phyloP scores from a whole-genome alignment of 2,329 filamentous ascomycete species.

The Alternaria tenuissima region DNA sequence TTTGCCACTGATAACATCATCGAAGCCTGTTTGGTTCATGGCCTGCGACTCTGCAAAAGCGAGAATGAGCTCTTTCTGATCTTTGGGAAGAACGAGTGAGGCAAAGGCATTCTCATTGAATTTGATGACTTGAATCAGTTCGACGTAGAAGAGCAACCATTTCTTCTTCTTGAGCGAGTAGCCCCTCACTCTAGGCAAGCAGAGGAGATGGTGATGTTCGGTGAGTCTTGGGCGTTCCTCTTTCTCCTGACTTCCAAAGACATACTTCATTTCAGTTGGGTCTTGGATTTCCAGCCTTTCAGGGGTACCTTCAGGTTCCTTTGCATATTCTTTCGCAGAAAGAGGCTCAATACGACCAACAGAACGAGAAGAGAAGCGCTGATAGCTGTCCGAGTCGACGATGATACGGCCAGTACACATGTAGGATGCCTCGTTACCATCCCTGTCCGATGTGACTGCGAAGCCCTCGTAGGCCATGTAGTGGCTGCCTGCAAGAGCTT shows the following conservation, averaged over 20 bases:
- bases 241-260: slow-evolving; percentile 41
- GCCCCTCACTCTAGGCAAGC: slow-evolving; percentile 81
- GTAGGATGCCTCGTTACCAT: slow-evolving; percentile 27
- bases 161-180: slow-evolving; percentile 88
- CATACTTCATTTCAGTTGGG: slow-evolving; percentile 19
- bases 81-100: slow-evolving; percentile 74
- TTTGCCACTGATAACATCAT: slow-evolving; percentile 74
- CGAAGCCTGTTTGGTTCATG: slow-evolving; percentile 77
- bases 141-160: slow-evolving; percentile 87
- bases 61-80: slow-evolving; percentile 72
- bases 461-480: slow-evolving; percentile 81
- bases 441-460: slow-evolving; percentile 49
- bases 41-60: slow-evolving; percentile 84
- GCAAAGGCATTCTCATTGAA: slow-evolving; percentile 86
- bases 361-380: slow-evolving; percentile 56
- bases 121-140: slow-evolving; percentile 76
- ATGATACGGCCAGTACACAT: slow-evolving; percentile 85
- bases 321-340: slow-evolving; percentile 27
- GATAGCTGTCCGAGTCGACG: slow-evolving; percentile 71
- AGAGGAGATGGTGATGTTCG: slow-evolving; percentile 81
- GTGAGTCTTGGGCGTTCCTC: slow-evolving; percentile 65
- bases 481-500: slow-evolving; percentile 76
- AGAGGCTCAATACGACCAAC: slow-evolving; percentile 23
- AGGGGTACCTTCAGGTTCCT: not conserved
- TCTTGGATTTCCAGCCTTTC: slow-evolving; percentile 17